Evolutionary conservation across 2,329 filamentous ascomycete species (phyloP).

Genomic region (Dactylellina sp.): DNA sequence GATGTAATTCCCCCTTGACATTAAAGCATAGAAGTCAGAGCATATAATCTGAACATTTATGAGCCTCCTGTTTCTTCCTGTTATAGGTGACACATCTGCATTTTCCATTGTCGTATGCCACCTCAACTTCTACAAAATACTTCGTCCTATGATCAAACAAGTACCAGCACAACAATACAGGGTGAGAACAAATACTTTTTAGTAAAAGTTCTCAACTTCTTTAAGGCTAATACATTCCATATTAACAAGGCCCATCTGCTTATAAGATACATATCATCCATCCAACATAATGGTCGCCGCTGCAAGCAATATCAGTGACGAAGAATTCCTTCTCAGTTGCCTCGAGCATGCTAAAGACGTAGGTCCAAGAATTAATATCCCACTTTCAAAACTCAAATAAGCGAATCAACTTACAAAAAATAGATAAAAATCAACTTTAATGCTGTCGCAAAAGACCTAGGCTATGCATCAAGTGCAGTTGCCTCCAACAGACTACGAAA

Average conservation of each 20-base stretch:
- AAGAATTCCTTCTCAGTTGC: slow-evolving; percentile 39
- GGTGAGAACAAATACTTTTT: too few relatives aligned
- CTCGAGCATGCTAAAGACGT: slow-evolving; percentile 31
- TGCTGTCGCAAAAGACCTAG: slow-evolving; percentile 41
- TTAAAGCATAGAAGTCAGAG: neutral
- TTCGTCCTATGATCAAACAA: too few relatives aligned
- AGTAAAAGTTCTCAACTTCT: too few relatives aligned
- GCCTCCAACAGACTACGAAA: slow-evolving; percentile 33
- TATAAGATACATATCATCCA: neutral
- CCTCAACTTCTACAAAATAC: too few relatives aligned
- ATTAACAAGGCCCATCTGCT: too few relatives aligned
- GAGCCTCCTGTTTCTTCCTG: too few relatives aligned
- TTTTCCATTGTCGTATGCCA: too few relatives aligned
- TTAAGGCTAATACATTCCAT: too few relatives aligned
- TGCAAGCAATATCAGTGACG: slow-evolving; percentile 4
- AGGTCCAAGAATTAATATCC: neutral
- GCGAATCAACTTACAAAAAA: neutral
- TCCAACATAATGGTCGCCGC: slow-evolving; percentile 15
- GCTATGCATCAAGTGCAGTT: slow-evolving; percentile 21
- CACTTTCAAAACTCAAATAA: neutral
- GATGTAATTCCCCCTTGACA: neutral
- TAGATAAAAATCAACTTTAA: slow-evolving; percentile 35
- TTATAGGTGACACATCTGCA: too few relatives aligned
- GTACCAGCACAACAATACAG: too few relatives aligned
- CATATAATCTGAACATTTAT: too few relatives aligned